phyloP scores from a whole-genome alignment of 2,329 filamentous ascomycete species.

The Ophiocordyceps unilateralis region DNA sequence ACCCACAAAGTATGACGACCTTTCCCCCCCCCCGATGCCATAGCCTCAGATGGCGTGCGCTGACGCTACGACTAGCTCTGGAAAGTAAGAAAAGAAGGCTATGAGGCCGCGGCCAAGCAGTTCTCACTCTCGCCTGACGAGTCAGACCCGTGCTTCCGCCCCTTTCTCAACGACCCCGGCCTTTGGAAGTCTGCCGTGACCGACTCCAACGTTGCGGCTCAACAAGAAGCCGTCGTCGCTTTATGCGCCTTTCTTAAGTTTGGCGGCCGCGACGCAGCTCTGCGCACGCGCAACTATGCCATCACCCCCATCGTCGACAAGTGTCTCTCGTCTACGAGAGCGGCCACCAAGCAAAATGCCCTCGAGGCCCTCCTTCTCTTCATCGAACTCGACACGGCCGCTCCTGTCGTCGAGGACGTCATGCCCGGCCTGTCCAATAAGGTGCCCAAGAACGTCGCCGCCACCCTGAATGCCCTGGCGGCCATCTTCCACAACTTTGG shows the following conservation, averaged over 20 bases:
- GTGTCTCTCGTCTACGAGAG: slow-evolving; percentile 70
- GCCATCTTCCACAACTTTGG: slow-evolving; percentile 87
- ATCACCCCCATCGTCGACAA: slow-evolving; percentile 78
- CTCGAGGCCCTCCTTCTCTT: slow-evolving; percentile 77
- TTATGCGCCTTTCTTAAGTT: slow-evolving; percentile 88
- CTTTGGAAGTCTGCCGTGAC: slow-evolving; percentile 86
- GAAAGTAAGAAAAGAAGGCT: slow-evolving; percentile 92
- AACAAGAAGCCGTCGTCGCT: slow-evolving; percentile 78
- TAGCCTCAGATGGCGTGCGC: neutral
- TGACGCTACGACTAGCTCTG: slow-evolving; percentile 41
- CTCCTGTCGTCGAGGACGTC: slow-evolving; percentile 78
- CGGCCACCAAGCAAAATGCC: slow-evolving; percentile 73
- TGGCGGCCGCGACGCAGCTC: slow-evolving; percentile 62
- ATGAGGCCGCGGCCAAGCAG: slow-evolving; percentile 78
- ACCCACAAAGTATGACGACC: slow-evolving; percentile 49
- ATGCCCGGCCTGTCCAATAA: slow-evolving; percentile 72
- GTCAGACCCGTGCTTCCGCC: slow-evolving; percentile 66
- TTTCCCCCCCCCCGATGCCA: neutral
- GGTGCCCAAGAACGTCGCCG: slow-evolving; percentile 69
- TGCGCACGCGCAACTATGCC: slow-evolving; percentile 59
- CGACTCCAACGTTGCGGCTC: slow-evolving; percentile 92
- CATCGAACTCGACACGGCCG: slow-evolving; percentile 74
- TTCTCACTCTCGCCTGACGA: slow-evolving; percentile 79
- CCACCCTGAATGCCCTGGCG: slow-evolving; percentile 57
- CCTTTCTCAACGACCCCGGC: slow-evolving; percentile 69